Evolutionary conservation across 495 filamentous ascomycete genomes (phyloP), one percentile per base, ranked within the genome.

Genomic region (Penicillium mononematosum): DNA sequence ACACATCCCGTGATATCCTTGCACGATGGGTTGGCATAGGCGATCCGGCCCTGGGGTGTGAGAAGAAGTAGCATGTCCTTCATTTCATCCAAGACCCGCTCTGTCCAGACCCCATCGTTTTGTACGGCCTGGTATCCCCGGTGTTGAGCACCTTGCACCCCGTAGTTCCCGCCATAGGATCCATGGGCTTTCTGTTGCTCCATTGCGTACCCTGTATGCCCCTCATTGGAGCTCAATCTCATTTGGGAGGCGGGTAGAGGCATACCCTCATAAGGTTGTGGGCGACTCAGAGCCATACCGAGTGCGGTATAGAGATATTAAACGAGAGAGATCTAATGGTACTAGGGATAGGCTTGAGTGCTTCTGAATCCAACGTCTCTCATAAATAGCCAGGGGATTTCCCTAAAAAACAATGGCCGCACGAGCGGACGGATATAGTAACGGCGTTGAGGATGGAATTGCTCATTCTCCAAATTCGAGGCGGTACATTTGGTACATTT

Each of bases 61-160:
- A 98, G 81, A 39, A 98, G 89, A 58, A 96, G 85, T 27, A 96
- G 71, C 60, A 97, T 83, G 69, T 97, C 94, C 61, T 88, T 87
- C 62, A 98, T 79, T 74, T 97, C 94, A 64, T 92, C 88, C 17
- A 98, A 76, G 4, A 97, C 87, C 41, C 89, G 85, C 63, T 92
- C 88, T 5, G 90, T 86, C 94, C 94, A 98, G 62, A 92, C 93
- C 50, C 86, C 82, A 53, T 91, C 79, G 72, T 91, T 92, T 36
- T 89, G 92, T 59, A 89, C 89, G 63, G 92, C 87, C 56, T 88
- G 85, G 69, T 85, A 91, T 42, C 77, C 83, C 45, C 75, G 75
- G 36, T 73, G 73, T 43, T 74, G 64, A 34, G 70, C 63, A 43
- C 72, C 71, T 51, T 82, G 80, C 53, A 77, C 67, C 25, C 76